Evolutionary conservation across 1,139 yeast genomes (phyloP).

Genomic region (Blastobotrys aristatus): DNA sequence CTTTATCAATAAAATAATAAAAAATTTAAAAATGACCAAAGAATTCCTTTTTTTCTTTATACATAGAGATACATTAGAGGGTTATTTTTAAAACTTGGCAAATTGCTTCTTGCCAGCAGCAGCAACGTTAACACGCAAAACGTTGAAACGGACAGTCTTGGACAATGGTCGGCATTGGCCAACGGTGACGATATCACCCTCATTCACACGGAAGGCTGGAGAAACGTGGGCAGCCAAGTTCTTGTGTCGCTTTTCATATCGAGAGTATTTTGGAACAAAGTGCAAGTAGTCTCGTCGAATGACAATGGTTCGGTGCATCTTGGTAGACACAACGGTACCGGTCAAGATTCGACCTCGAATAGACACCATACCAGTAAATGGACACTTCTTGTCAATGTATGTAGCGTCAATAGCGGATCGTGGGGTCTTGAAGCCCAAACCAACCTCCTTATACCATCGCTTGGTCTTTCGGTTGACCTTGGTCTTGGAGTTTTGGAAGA

Average conservation of each 20-base stretch:
- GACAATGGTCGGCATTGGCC: constrained; percentile 99
- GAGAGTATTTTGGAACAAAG: constrained; percentile 99
- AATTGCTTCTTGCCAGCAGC: constrained; percentile 86
- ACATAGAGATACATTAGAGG: constrained; percentile 2
- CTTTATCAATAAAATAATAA: background rate
- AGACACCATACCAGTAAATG: constrained; percentile 93
- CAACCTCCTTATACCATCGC: constrained; percentile 99
- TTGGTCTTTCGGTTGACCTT: constrained; percentile 98
- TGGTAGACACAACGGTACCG: constrained; percentile 95
- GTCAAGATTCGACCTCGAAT: constrained; percentile 99
- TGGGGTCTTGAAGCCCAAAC: constrained; percentile 99
- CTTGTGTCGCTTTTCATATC: constrained; percentile 99
- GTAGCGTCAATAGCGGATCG: constrained; percentile 96
- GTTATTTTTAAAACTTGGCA: constrained; percentile 72
- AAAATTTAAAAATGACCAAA: background rate
- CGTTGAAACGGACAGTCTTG: constrained; percentile 99
- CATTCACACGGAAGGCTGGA: constrained; percentile 99
- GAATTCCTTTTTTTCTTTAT: constrained; percentile 2
- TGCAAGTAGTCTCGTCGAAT: constrained; percentile 99
- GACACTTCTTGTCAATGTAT: constrained; percentile 99
- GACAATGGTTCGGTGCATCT: constrained; percentile 99
- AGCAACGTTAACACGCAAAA: constrained; percentile 89
- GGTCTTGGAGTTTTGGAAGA: constrained; percentile 99
- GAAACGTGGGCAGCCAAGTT: constrained; percentile 99
- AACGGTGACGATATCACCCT: constrained; percentile 98